Conservation (phyloP, 129 eudicot genomes). For the Escallonia rubra region DNA sequence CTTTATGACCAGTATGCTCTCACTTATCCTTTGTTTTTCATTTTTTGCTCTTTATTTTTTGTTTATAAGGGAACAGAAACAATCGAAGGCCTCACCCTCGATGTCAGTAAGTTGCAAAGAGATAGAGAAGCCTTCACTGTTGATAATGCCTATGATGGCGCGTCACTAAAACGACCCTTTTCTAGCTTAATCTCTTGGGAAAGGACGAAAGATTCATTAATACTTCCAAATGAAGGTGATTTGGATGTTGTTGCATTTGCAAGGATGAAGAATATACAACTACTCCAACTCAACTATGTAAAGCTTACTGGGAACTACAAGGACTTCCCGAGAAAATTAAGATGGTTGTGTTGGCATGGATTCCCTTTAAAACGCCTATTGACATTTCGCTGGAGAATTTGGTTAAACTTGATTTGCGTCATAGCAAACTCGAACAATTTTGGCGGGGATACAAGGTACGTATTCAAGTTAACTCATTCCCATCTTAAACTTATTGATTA, state of each 20-base stretch:
- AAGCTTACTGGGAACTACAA: not conserved
- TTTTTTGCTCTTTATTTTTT: too few relatives aligned
- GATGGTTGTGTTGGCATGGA: constrained; percentile 2
- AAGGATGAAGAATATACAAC: not conserved
- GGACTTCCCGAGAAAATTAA: not conserved
- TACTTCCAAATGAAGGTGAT: not conserved
- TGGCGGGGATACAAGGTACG: not conserved
- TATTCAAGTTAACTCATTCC: not conserved
- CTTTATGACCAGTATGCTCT: too few relatives aligned
- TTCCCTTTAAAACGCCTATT: not conserved
- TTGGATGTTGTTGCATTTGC: not conserved
- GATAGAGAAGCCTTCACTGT: not conserved
- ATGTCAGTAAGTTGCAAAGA: not conserved
- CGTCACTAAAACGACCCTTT: not conserved
- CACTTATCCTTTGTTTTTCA: not conserved
- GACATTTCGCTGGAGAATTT: not conserved
- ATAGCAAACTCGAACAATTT: not conserved
- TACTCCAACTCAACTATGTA: not conserved
- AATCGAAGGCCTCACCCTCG: not conserved
- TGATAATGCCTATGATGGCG: not conserved
- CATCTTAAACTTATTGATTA: too few relatives aligned
- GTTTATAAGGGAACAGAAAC: not conserved
- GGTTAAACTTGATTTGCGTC: not conserved
- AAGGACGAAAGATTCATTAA: not conserved
- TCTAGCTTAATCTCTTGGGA: not conserved